Base-by-base conservation (phyloP, 2,329 filamentous ascomycete species). In the Thielaviopsis euricoi region DNA sequence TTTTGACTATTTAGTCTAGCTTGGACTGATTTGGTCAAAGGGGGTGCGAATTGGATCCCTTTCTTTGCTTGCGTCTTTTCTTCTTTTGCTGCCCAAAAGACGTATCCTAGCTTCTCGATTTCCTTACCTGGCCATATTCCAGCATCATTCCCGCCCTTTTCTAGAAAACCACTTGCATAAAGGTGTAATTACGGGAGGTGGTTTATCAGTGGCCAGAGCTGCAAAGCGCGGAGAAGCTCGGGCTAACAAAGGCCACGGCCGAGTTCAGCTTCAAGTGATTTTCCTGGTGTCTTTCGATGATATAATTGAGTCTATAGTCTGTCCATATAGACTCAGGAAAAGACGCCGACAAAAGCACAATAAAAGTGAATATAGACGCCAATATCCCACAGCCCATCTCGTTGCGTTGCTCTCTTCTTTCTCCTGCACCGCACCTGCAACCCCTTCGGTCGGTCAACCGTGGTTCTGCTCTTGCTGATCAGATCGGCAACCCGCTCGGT, bases 401-500 rank as follows among this genome's bases (percentile, higher is more conserved):
- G 2, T 54, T 17, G 10, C 22, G 26, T 19, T 43, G 10, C 29
- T 29, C 12, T 48, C 17, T 46, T 25, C 52, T 23, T 3, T 5
- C 21, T n/a, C 21, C 26, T 33, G 19, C 33, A 19, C 33, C 3
- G 21, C 29, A 13, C 52, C 22, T 48, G 21, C 22, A 43, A 54
- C 52, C 13, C 33, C 52, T 19, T 33, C 29, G 9, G 9, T 33
- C 2, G 5, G 13, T 43, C 17, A 43, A 43, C 37, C 37, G 17
- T 10, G 37, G 37, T 43, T 43, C 6, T 43, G 15, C 10, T n/a
- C 17, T 43, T n/a, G 49, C 48, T 52, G 55, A 57, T 57, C 49
- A 40, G 50, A 57, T 52, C 37, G 33, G 37, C 55, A 52, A 40
- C 12, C 55, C 29, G 48, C 23, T 57, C 55, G 55, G 55, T 21